phyloP scores from a whole-genome alignment of 305 asterid genomes.

The Fraxinus sp. region DNA sequence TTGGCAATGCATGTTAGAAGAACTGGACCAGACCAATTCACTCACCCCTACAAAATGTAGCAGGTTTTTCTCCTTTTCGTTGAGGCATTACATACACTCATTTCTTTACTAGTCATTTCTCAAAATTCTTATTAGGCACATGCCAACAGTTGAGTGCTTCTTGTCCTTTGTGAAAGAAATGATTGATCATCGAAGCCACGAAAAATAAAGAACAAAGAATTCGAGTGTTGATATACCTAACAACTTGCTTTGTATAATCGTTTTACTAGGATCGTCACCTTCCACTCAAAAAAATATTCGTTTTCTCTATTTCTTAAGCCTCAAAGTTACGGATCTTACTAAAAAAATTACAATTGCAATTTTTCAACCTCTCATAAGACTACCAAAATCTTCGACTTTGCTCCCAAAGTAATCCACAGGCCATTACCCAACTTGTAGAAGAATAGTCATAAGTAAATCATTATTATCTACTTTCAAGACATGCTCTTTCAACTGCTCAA shows the following conservation, averaged over 20 bases:
- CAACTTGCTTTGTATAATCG: neutral
- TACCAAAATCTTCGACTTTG: neutral
- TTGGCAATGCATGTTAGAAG: neutral
- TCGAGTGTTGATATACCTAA: neutral
- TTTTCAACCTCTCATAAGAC: neutral
- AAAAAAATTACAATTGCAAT: neutral
- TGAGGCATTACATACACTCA: conserved; percentile 21
- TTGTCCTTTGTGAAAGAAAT: neutral
- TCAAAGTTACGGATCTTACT: neutral
- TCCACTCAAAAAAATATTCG: neutral
- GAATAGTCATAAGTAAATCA: neutral
- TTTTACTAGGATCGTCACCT: neutral
- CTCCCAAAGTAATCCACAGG: neutral
- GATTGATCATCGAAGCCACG: neutral
- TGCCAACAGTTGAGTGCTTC: neutral
- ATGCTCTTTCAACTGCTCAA: neutral
- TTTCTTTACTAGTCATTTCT: conserved; percentile 1
- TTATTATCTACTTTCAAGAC: neutral
- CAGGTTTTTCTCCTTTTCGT: conserved; percentile 19
- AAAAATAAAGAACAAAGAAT: neutral
- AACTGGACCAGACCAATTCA: neutral
- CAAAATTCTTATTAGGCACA: neutral
- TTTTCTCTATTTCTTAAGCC: neutral
- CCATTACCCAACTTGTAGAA: neutral
- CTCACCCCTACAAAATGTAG: neutral